Evolutionary conservation across 2,329 filamentous ascomycete genomes (phyloP), one percentile per base, ranked within the genome.

Genomic region (Colletotrichum musicola): DNA sequence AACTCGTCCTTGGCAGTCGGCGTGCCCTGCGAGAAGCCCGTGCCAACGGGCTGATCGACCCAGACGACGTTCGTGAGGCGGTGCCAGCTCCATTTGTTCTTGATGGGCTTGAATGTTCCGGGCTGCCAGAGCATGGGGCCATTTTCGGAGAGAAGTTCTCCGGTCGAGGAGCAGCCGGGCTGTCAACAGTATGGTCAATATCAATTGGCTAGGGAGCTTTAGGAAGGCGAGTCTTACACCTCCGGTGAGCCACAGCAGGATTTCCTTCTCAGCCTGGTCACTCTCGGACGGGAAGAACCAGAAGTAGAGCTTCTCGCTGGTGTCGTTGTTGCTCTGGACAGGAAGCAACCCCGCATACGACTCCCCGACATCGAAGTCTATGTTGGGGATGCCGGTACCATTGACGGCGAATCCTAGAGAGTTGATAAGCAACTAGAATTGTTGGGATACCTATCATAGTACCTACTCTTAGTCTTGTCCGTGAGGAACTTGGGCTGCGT

Each of bases 41-140:
- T 92, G 35, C 85, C 85, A 12, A 89, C 80, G 5, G 89, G 90
- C 75, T 93, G 90, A 73, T 93, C 92, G 9, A 92, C 85, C 88
- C 90, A 96, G 54, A 96, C 82, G 74, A 95, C 87, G 77, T 95
- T 94, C 61, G 92, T 92, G 42, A 95, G 79, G 58, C 91, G 91
- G 68, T 88, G 88, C 92, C 92, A 95, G n/a, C 87, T 86, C 81
- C 90, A 94, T 0, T 87, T 84, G 75, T 94, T 94, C 51, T 82
- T 80, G 0, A 89, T 83, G 0, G 92, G 92, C 18, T 84, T 83
- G 63, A 84, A 86, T 1, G 91, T 95, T 40, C 93, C 93, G 13
- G 88, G 84, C 75, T 91, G 87, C 90, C 91, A 93, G 5, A 86
- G 65, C 74, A 93, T 91, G 0, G 92, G 91, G 0, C 93, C 92